Percentiles rank a stretch among this genome's conserved stretches.
Conservation (phyloP, 1,284 basidiomycete genomes). For the Heterobasidion parviporum region DNA sequence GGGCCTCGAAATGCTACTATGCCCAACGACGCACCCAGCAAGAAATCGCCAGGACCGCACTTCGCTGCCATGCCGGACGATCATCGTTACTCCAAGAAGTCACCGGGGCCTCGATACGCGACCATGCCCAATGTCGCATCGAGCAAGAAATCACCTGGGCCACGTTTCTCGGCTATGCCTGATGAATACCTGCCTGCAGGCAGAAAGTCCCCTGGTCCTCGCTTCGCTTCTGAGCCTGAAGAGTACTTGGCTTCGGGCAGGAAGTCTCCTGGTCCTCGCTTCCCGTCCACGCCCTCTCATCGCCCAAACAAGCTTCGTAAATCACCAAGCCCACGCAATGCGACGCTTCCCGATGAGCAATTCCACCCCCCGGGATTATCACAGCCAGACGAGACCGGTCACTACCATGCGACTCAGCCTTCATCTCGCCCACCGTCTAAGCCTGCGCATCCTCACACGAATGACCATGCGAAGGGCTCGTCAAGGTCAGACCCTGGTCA, state of each 20-base stretch:
- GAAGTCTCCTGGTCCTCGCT: not conserved
- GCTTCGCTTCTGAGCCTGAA: not conserved
- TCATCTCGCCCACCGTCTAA: not conserved
- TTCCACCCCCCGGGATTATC: not conserved
- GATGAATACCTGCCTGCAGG: not conserved
- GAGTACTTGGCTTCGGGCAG: not conserved
- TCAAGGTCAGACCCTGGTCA: not conserved
- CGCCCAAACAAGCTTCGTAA: not conserved
- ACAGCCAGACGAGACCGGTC: not conserved
- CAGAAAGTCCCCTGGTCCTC: not conserved
- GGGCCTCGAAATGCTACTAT: not conserved
- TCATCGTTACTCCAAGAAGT: not conserved
- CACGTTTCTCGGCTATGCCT: too few relatives aligned
- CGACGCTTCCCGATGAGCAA: not conserved
- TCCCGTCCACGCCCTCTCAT: not conserved
- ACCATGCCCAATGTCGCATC: not conserved
- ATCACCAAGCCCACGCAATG: not conserved
- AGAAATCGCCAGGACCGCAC: too few relatives aligned
- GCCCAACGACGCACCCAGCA: too few relatives aligned
- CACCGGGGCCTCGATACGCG: not conserved
- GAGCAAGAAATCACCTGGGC: not conserved
- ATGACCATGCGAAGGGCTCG: not conserved
- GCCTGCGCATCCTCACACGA: not conserved
- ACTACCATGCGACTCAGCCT: not conserved
- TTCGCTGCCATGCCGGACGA: not conserved